phyloP scores from a whole-genome alignment of 2,329 filamentous ascomycete genomes.

The Penicillium sp. region DNA sequence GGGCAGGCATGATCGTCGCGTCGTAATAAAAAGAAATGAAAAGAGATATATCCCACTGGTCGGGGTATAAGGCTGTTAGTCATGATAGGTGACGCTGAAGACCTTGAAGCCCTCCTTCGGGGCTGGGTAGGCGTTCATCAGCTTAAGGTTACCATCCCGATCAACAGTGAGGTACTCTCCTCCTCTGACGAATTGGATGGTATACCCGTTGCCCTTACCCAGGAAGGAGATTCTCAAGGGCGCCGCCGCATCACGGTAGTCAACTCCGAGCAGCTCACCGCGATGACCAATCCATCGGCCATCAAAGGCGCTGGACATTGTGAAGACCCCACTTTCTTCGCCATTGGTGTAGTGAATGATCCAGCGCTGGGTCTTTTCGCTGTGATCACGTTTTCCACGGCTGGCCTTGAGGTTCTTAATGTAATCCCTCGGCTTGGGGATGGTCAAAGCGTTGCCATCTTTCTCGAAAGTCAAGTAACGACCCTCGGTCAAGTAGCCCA shows the following conservation, averaged over 20 bases:
- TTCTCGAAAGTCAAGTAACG: constrained; percentile 56
- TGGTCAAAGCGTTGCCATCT: constrained; percentile 36
- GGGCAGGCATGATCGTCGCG: not conserved
- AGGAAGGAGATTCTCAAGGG: constrained; percentile 35
- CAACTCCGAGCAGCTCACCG: not conserved
- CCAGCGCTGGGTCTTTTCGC: constrained; percentile 49
- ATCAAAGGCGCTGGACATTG: constrained; percentile 44
- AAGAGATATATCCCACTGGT: not conserved
- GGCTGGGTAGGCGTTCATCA: not conserved
- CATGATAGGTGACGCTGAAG: constrained; percentile 37
- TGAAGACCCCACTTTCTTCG: constrained; percentile 38
- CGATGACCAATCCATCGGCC: constrained; percentile 36
- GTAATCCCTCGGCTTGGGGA: no score
- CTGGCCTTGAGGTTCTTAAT: no score
- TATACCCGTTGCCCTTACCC: constrained; percentile 38
- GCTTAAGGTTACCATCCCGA: constrained; percentile 9
- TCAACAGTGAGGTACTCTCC: constrained; percentile 22
- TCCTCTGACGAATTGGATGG: constrained; percentile 27
- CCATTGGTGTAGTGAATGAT: constrained; percentile 46
- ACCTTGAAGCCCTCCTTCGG: constrained; percentile 24
- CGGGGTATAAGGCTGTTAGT: constrained; percentile 5
- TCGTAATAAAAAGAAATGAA: not conserved
- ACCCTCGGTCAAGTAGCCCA: constrained; percentile 56
- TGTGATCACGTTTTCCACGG: constrained; percentile 32
- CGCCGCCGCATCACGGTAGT: constrained; percentile 19